Conservation (phyloP, 2,329 filamentous ascomycete genomes). For the Zymoseptoria pseudotritici region DNA sequence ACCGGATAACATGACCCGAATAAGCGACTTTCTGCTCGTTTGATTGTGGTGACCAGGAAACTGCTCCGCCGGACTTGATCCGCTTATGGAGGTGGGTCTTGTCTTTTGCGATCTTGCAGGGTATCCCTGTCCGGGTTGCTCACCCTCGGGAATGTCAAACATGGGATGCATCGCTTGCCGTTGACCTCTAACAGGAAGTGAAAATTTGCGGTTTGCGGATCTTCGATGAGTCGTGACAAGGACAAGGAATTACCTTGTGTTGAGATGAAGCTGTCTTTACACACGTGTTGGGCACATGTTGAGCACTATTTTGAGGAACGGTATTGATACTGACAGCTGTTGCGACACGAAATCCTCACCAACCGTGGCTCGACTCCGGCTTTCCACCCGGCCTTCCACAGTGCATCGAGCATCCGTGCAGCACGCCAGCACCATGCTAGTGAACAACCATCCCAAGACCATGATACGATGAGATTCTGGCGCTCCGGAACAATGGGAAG, state of each 20-base stretch:
- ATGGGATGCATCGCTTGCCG: not conserved
- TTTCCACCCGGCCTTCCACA: not conserved
- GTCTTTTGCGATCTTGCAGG: not conserved
- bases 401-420: not conserved
- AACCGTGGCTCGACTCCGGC: not conserved
- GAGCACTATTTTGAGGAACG: not conserved
- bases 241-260: not conserved
- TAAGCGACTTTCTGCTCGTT: not conserved
- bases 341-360: not conserved
- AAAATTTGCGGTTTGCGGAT: not conserved
- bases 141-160: not conserved
- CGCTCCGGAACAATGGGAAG: not conserved
- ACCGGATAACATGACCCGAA: too few species aligned
- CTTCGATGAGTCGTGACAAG: not conserved
- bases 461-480: not conserved
- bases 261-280: not conserved
- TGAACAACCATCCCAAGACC: not conserved
- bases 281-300: not conserved
- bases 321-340: not conserved
- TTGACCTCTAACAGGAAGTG: not conserved
- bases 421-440: not conserved
- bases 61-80: not conserved
- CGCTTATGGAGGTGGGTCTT: not conserved
- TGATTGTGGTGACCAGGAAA: not conserved
- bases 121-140: not conserved